These are phyloP conservation scores for Aspergillus glaucus DNA, from an alignment of 2,329 filamentous ascomycete genomes.

Conservation along the genomic window DNA sequence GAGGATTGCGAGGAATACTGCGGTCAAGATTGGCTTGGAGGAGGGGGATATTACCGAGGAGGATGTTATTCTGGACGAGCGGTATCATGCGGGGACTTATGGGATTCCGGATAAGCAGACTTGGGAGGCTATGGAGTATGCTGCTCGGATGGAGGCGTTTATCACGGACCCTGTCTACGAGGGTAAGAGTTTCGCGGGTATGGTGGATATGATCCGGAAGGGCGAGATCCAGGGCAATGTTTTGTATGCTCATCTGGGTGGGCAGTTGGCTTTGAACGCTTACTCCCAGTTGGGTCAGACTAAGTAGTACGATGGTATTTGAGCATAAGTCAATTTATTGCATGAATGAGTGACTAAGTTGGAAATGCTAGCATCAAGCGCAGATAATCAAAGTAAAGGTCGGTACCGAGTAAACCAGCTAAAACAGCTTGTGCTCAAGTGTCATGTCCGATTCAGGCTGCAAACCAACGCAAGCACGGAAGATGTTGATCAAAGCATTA, in stretches of 20 bases:
- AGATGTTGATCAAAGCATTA: constrained; percentile 90
- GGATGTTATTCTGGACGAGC: constrained; percentile 58
- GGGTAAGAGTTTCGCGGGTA: constrained; percentile 66
- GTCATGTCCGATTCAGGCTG: constrained; percentile 99
- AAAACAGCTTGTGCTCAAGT: constrained; percentile 95
- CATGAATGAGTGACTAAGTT: background rate
- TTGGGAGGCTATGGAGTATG: constrained; percentile 62
- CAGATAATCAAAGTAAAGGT: background rate
- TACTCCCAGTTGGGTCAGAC: constrained; percentile 46
- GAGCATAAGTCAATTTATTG: background rate
- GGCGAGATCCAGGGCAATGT: constrained; percentile 61
- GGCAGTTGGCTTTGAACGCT: constrained; percentile 63
- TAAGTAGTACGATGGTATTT: constrained; percentile 1
- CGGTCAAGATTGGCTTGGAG: constrained; percentile 54
- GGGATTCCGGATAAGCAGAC: constrained; percentile 62
- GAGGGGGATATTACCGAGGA: constrained; percentile 55
- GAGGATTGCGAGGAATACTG: constrained; percentile 60
- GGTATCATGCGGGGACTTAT: constrained; percentile 63
- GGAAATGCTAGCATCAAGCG: background rate
- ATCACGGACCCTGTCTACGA: constrained; percentile 73
- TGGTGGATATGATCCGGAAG: constrained; percentile 61
- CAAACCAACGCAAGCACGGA: constrained; percentile 92
- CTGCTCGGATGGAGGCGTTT: constrained; percentile 62
- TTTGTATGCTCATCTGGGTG: constrained; percentile 65
- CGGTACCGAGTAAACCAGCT: constrained; percentile 15